phyloP scores from a whole-genome alignment of 2,329 filamentous ascomycete genomes.

The Sclerotinia spermophila region DNA sequence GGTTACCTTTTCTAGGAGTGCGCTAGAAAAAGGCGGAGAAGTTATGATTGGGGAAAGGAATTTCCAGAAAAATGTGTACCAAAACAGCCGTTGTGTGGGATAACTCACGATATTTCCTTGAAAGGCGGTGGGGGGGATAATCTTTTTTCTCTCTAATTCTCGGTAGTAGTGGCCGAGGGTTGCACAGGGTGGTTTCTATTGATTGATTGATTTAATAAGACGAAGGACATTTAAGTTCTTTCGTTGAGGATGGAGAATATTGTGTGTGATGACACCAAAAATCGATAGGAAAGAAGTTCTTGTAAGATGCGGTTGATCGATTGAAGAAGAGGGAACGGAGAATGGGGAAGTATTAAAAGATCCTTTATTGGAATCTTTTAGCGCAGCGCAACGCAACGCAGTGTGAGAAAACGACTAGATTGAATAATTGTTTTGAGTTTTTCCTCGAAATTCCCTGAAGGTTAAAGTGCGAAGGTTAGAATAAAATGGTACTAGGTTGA shows the following conservation, averaged over 20 bases:
- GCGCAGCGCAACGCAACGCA: background rate
- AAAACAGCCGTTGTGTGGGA: slow-evolving; percentile 25
- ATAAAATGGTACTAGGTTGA: background rate
- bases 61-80: slow-evolving; percentile 9
- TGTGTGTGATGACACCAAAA: slow-evolving; percentile 1
- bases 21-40: slow-evolving; percentile 23
- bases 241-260: background rate
- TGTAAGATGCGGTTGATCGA: background rate
- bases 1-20: slow-evolving; percentile 22
- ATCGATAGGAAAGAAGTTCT: background rate
- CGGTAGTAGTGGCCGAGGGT: slow-evolving; percentile 29
- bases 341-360: background rate
- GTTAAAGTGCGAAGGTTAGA: slow-evolving; percentile 1
- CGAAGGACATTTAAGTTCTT: background rate
- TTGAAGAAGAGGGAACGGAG: background rate
- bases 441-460: background rate
- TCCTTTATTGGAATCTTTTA: background rate
- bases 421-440: slow-evolving; percentile 1
- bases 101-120: slow-evolving; percentile 29
- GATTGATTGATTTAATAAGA: background rate
- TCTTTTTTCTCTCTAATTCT: slow-evolving; percentile 21
- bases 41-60: slow-evolving; percentile 10
- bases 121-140: slow-evolving; percentile 21
- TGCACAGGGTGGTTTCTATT: background rate
- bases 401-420: background rate